A percentile compares a stretch with the other conserved stretches of the same genome.
phyloP scores from a whole-genome alignment of 179 eudicot genomes.

The Beta corolliflora region DNA sequence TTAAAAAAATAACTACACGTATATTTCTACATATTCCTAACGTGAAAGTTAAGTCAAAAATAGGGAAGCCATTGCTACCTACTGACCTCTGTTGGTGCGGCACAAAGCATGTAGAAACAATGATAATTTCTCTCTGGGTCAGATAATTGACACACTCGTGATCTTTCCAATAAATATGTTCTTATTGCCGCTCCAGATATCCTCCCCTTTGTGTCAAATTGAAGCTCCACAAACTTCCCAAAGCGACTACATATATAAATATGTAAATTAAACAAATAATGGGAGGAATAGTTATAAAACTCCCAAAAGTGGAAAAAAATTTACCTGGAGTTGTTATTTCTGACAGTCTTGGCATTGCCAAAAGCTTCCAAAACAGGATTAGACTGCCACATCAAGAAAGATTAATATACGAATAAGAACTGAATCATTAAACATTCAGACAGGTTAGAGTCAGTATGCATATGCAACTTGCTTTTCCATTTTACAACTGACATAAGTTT shows the following conservation, averaged over 20 bases:
- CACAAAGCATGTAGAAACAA: constrained; percentile 99
- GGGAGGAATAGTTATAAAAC: constrained; percentile 9
- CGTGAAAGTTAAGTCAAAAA: neutral
- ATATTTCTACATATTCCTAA: neutral
- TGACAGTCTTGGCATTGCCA: constrained; percentile 97
- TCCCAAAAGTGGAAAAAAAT: neutral
- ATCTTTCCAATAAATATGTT: constrained; percentile 91
- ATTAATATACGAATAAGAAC: neutral
- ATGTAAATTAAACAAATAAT: constrained; percentile 26
- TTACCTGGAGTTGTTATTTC: constrained; percentile 98
- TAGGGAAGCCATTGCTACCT: constrained; percentile 8
- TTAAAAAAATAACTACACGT: too few relatives aligned
- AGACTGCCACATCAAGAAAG: constrained; percentile 50
- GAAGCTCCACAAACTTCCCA: constrained; percentile 98
- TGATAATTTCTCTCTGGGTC: constrained; percentile 99
- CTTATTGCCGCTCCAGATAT: constrained; percentile 97
- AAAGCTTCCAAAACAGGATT: constrained; percentile 98
- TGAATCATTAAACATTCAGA: neutral
- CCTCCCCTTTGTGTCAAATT: constrained; percentile 80
- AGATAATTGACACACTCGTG: constrained; percentile 97
- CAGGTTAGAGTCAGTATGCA: neutral
- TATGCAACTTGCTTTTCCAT: neutral
- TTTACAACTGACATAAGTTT: neutral
- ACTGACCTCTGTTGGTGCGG: constrained; percentile 85
- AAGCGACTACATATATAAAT: constrained; percentile 68